Conservation (phyloP, 1,284 basidiomycete species). For the Tetrapyrgos nigripes region DNA sequence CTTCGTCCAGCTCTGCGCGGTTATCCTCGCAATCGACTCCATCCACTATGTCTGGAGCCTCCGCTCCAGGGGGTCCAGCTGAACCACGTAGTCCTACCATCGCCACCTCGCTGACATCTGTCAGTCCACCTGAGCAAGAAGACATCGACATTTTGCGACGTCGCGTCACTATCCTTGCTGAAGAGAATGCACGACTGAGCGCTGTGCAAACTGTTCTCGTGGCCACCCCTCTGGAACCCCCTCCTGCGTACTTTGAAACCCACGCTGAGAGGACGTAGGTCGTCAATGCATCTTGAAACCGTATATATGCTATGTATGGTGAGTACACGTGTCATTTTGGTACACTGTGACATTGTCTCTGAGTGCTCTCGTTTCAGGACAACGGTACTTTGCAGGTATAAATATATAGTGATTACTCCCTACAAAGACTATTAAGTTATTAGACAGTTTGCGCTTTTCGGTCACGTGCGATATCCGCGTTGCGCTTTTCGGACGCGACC, state of each 20-base stretch:
- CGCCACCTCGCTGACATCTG: not conserved
- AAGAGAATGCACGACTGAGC: constrained; percentile 2
- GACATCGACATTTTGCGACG: not conserved
- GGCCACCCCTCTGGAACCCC: not conserved
- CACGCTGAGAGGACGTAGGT: not conserved
- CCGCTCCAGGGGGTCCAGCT: not conserved
- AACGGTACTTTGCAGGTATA: too few species aligned
- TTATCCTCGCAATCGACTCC: not conserved
- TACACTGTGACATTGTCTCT: too few species aligned
- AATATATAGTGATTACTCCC: too few species aligned
- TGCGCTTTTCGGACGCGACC: too few species aligned
- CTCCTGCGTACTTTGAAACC: not conserved
- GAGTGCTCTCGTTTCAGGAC: too few species aligned
- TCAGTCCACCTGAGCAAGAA: not conserved
- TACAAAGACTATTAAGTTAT: too few species aligned
- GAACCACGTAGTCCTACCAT: not conserved
- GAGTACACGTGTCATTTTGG: too few species aligned
- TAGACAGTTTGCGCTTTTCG: too few species aligned
- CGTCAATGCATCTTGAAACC: not conserved
- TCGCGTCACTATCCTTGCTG: not conserved
- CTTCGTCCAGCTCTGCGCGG: too few species aligned
- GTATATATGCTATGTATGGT: too few species aligned
- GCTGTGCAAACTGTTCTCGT: not conserved
- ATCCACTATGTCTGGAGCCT: not conserved
- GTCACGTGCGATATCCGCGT: too few species aligned